Percentiles rank a stretch among this genome's conserved stretches.
phyloP scores from a whole-genome alignment of 2,329 filamentous ascomycete species.

The Colletotrichum costaricense region DNA sequence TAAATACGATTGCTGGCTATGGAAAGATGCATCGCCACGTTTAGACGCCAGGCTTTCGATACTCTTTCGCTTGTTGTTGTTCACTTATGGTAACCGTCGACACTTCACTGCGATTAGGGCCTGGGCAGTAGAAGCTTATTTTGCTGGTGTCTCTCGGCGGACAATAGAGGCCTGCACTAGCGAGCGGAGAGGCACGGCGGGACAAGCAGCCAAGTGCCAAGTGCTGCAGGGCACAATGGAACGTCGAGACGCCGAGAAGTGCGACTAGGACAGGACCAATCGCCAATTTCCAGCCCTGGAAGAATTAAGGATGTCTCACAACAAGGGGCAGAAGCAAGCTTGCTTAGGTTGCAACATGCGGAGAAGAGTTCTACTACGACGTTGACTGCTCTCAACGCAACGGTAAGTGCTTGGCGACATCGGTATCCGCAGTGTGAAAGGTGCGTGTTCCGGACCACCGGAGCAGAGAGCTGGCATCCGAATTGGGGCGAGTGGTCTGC shows the following conservation, averaged over 20 bases:
- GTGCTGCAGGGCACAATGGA: conserved; percentile 9
- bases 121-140: conserved; percentile 27
- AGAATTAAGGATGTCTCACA: background rate
- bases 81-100: background rate
- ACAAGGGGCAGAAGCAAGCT: conserved; percentile 13
- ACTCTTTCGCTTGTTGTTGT: background rate
- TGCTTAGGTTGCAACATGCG: conserved; percentile 7
- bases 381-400: background rate
- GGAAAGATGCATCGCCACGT: background rate
- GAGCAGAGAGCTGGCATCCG: background rate
- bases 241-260: conserved; percentile 7
- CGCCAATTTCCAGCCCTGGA: background rate
- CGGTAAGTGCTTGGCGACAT: background rate
- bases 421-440: background rate
- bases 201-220: conserved; percentile 26
- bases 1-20: background rate
- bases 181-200: conserved; percentile 11
- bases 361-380: conserved; percentile 18
- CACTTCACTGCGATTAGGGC: conserved; percentile 1
- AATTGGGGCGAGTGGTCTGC: background rate
- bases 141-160: conserved; percentile 26
- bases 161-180: conserved; percentile 5
- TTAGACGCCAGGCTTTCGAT: background rate
- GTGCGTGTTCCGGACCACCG: background rate
- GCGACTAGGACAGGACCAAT: background rate